Percentiles rank a stretch among this genome's conserved stretches.
phyloP scores from a whole-genome alignment of 2,329 filamentous ascomycete genomes.

The Pyricularia grisea region DNA sequence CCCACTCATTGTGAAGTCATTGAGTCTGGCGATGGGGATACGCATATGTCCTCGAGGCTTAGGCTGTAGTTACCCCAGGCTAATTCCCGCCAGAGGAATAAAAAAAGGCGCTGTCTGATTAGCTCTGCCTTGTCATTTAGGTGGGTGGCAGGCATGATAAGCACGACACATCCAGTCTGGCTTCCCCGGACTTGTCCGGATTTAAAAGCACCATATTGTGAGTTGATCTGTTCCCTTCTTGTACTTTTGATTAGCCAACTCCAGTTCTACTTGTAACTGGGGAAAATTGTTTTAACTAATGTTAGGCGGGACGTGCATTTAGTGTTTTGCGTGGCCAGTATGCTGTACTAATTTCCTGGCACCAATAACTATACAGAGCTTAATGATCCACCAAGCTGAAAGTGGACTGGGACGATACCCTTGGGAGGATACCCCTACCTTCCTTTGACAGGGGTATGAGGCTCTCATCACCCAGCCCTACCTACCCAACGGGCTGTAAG shows the following conservation, averaged over 20 bases:
- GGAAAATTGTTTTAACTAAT: too few species aligned
- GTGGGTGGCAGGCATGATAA: neutral
- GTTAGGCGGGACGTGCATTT: neutral
- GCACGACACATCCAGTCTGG: neutral
- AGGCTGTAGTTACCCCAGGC: too few species aligned
- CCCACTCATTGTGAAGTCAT: neutral
- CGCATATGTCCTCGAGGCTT: neutral
- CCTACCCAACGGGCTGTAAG: neutral
- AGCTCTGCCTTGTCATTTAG: neutral
- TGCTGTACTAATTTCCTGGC: neutral
- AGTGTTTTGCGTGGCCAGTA: neutral
- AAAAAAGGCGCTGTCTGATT: neutral
- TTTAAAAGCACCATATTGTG: neutral
- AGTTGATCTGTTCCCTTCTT: neutral
- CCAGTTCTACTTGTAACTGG: neutral
- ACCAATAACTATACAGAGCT: neutral
- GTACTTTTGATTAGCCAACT: neutral
- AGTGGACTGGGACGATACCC: neutral
- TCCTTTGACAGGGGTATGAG: neutral
- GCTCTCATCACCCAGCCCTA: neutral
- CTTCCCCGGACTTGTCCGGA: neutral
- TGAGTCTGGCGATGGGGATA: neutral
- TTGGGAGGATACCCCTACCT: neutral
- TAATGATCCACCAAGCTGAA: neutral
- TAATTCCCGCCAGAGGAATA: neutral